Conservation (phyloP, 2,329 filamentous ascomycete genomes). For the Alternaria triticina region DNA sequence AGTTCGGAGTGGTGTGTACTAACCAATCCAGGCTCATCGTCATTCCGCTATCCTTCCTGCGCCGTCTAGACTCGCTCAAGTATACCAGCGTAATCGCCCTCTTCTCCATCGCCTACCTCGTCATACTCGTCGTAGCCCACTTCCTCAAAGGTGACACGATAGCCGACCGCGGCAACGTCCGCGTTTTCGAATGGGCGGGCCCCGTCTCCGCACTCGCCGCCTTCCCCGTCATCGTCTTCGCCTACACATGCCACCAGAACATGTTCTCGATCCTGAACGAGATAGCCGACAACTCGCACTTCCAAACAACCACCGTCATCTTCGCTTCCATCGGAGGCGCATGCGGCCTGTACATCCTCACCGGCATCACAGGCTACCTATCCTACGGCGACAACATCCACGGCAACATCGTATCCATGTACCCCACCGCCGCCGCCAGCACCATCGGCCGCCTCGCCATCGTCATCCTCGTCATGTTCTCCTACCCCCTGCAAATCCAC, state of each 20-base stretch:
- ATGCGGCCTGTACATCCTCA: slow-evolving; percentile 85
- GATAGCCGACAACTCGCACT: slow-evolving; percentile 82
- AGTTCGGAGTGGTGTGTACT: slow-evolving; percentile 1
- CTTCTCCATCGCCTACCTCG: slow-evolving; percentile 91
- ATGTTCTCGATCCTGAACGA: slow-evolving; percentile 99
- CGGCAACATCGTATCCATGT: slow-evolving; percentile 86
- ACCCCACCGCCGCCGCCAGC: slow-evolving; percentile 74
- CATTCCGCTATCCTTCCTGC: slow-evolving; percentile 91
- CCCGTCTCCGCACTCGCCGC: slow-evolving; percentile 80
- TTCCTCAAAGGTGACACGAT: slow-evolving; percentile 80
- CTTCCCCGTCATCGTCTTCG: slow-evolving; percentile 95
- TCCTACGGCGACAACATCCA: slow-evolving; percentile 90
- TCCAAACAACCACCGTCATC: slow-evolving; percentile 79
- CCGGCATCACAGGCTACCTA: slow-evolving; percentile 93
- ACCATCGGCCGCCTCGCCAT: slow-evolving; percentile 96
- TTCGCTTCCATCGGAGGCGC: slow-evolving; percentile 84
- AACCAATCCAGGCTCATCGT: slow-evolving; percentile 72
- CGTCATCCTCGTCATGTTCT: slow-evolving; percentile 94
- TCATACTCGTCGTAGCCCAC: slow-evolving; percentile 91
- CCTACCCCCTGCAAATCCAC: slow-evolving; percentile 92
- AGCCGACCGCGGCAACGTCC: slow-evolving; percentile 74
- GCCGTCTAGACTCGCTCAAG: slow-evolving; percentile 91
- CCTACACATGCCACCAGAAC: slow-evolving; percentile 99
- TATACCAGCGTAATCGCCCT: slow-evolving; percentile 94
- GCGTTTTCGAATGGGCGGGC: slow-evolving; percentile 79